Conservation (phyloP, 768 basidiomycete genomes). For the Lyophyllum decastes region DNA sequence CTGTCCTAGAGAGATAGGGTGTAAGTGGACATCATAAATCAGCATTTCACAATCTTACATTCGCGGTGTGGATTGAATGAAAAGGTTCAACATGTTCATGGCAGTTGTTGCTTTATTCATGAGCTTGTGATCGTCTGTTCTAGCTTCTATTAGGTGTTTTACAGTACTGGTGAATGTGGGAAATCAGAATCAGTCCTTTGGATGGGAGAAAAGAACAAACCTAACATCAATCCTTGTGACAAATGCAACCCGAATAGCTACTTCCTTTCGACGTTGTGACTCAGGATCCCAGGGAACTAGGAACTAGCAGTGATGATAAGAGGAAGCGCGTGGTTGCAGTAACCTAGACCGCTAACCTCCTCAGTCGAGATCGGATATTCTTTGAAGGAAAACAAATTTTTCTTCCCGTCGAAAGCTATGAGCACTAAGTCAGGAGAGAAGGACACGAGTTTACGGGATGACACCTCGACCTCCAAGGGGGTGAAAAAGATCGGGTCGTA, state of each 20-base stretch:
- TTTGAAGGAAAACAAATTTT: constrained; percentile 30
- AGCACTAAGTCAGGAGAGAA: not conserved
- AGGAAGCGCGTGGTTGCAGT: not conserved
- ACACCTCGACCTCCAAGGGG: constrained; percentile 25
- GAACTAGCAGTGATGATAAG: constrained; percentile 16
- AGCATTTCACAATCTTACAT: constrained; percentile 16
- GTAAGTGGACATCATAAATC: not conserved
- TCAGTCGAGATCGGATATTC: constrained; percentile 20
- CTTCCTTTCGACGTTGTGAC: constrained; percentile 12
- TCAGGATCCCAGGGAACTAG: constrained; percentile 20
- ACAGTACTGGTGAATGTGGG: constrained; percentile 7
- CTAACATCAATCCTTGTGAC: constrained; percentile 23
- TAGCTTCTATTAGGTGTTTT: constrained; percentile 14
- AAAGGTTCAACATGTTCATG: constrained; percentile 35
- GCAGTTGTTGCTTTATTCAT: constrained; percentile 22
- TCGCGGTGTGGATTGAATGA: constrained; percentile 31
- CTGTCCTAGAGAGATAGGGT: constrained; percentile 12
- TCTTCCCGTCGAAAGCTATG: constrained; percentile 34
- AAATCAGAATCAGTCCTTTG: not conserved
- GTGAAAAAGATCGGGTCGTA: constrained; percentile 23
- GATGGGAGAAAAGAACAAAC: constrained; percentile 9
- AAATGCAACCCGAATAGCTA: constrained; percentile 24
- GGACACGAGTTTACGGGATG: not conserved
- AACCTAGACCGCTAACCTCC: constrained; percentile 15
- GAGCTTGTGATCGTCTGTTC: constrained; percentile 8